Evolutionary conservation across 768 basidiomycete species (phyloP).

Genomic region (Podaxis sp.): DNA sequence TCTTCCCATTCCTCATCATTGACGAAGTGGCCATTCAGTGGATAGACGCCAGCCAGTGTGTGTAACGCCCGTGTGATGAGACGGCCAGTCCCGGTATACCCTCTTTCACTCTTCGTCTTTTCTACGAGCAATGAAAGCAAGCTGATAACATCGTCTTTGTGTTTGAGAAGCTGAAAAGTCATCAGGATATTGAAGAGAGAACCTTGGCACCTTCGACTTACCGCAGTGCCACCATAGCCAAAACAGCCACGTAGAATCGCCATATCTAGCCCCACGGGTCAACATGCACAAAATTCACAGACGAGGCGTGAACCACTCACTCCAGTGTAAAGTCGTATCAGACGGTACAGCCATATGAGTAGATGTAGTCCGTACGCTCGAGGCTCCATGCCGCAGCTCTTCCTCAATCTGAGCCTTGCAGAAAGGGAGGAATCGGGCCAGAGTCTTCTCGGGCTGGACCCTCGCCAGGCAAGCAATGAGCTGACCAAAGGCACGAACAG

Average conservation of each 20-base stretch:
- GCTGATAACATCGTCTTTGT: constrained; percentile 63
- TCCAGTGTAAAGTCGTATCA: constrained; percentile 93
- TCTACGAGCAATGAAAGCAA: constrained; percentile 69
- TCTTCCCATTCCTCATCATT: constrained; percentile 81
- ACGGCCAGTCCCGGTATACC: constrained; percentile 78
- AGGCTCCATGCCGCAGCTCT: constrained; percentile 89
- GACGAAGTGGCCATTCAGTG: constrained; percentile 76
- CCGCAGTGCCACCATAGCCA: constrained; percentile 67
- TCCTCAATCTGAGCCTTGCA: constrained; percentile 77
- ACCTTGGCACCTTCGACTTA: constrained; percentile 31
- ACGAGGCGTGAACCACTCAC: constrained; percentile 39
- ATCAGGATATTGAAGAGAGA: constrained; percentile 3
- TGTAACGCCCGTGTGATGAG: constrained; percentile 74
- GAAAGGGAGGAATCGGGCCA: constrained; percentile 78
- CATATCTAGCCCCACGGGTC: constrained; percentile 52
- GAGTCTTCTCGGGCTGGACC: constrained; percentile 70
- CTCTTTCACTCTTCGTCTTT: constrained; percentile 85
- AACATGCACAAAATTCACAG: not conserved
- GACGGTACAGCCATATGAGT: constrained; percentile 72
- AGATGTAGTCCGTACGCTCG: constrained; percentile 79
- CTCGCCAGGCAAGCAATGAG: constrained; percentile 83
- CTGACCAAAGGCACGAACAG: constrained; percentile 88
- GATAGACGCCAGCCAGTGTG: constrained; percentile 75
- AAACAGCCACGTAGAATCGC: constrained; percentile 81
- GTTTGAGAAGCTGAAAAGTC: constrained; percentile 56